phyloP scores from a whole-genome alignment of 257 asterid species.

The Forsythia viridissima region DNA sequence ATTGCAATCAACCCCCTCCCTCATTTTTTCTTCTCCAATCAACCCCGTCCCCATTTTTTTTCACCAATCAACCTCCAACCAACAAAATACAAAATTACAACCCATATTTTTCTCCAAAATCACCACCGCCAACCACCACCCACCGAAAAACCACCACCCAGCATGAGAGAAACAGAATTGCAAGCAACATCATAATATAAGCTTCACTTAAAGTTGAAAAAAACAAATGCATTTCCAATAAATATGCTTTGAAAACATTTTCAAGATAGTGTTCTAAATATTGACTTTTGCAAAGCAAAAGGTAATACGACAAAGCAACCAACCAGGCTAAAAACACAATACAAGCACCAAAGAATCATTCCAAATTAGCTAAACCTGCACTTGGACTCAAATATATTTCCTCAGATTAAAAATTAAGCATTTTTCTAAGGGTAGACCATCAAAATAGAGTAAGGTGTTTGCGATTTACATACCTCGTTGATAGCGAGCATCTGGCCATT shows the following conservation, averaged over 20 bases:
- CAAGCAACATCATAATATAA: neutral
- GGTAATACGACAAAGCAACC: neutral
- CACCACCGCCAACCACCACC: too few relatives aligned
- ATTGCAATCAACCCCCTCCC: too few relatives aligned
- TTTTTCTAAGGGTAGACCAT: neutral
- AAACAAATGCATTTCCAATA: too few relatives aligned
- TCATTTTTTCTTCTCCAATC: too few relatives aligned
- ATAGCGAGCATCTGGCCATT: slow-evolving; percentile 86
- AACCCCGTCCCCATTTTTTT: too few relatives aligned
- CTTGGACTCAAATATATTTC: neutral
- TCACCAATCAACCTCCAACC: too few relatives aligned
- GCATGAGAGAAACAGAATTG: neutral
- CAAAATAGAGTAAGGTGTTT: neutral
- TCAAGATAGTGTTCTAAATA: neutral
- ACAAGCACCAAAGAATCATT: neutral
- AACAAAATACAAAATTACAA: too few relatives aligned
- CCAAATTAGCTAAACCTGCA: neutral
- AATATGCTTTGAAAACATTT: neutral
- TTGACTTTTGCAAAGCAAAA: neutral
- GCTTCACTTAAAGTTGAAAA: too few relatives aligned
- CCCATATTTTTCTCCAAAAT: too few relatives aligned
- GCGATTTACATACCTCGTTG: slow-evolving; percentile 57
- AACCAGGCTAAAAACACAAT: neutral
- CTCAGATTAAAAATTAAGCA: neutral
- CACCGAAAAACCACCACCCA: too few relatives aligned